Conservation (phyloP, 1,139 yeast species). For the Zygoascus meyerae region DNA sequence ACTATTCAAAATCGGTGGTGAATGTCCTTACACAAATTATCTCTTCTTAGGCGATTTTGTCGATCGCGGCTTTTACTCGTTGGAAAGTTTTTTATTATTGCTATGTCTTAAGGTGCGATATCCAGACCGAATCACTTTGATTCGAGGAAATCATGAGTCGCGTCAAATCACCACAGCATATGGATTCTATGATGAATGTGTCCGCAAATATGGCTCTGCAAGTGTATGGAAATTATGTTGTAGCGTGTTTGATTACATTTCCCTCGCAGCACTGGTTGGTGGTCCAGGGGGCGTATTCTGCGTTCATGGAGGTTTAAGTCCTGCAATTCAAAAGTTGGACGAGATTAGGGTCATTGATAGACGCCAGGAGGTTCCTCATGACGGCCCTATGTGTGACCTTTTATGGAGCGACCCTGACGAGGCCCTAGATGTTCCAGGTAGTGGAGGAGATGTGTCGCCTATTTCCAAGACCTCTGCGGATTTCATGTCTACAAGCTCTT, state of each 20-base stretch:
- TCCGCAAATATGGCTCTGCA: slow-evolving; percentile 90
- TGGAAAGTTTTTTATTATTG: slow-evolving; percentile 72
- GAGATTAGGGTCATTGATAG: slow-evolving; percentile 80
- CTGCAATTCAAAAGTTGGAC: slow-evolving; percentile 77
- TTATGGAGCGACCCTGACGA: slow-evolving; percentile 98
- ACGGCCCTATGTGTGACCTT: slow-evolving; percentile 97
- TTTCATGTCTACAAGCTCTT: slow-evolving; percentile 28
- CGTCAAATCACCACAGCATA: slow-evolving; percentile 97
- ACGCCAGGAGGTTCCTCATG: slow-evolving; percentile 96
- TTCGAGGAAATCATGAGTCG: slow-evolving; percentile 95
- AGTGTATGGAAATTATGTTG: slow-evolving; percentile 81
- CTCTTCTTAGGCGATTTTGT: slow-evolving; percentile 76
- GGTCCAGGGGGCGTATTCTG: slow-evolving; percentile 77
- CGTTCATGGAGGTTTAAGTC: slow-evolving; percentile 94
- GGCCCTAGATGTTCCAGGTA: slow-evolving; percentile 30
- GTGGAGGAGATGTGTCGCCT: not conserved
- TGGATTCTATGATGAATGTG: slow-evolving; percentile 95
- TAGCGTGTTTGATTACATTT: slow-evolving; percentile 82
- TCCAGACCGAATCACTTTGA: slow-evolving; percentile 90
- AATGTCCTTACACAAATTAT: slow-evolving; percentile 72
- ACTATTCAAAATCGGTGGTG: slow-evolving; percentile 77
- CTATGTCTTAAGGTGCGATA: slow-evolving; percentile 82
- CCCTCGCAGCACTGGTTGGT: slow-evolving; percentile 86
- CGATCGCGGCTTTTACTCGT: slow-evolving; percentile 93
- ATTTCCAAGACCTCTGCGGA: not conserved